phyloP scores from a whole-genome alignment of 352 stramenopile species.

The Discostella stelligera region DNA sequence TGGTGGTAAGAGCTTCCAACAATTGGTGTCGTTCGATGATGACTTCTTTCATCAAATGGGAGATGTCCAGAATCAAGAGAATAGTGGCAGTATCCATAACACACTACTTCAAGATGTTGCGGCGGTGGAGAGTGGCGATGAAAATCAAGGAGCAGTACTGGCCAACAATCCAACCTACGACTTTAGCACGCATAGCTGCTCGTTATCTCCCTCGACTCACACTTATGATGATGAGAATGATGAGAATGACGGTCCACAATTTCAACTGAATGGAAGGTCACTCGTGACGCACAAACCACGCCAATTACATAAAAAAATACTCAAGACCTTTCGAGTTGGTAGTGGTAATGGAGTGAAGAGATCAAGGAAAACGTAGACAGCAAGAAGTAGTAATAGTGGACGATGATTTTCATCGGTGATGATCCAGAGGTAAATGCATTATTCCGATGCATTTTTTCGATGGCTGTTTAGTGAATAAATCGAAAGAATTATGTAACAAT shows the following conservation, averaged over 20 bases:
- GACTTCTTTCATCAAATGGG: neutral
- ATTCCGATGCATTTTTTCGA: too few species aligned
- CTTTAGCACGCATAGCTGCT: conserved; percentile 37
- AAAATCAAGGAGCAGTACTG: neutral
- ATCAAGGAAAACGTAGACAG: neutral
- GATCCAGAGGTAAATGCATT: too few species aligned
- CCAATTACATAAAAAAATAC: conserved; percentile 24
- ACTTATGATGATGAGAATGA: conserved; percentile 7
- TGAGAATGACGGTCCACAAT: neutral
- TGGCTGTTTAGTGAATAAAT: too few species aligned
- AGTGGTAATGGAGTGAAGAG: conserved; percentile 1
- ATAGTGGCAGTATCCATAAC: conserved; percentile 5
- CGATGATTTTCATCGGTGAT: too few species aligned
- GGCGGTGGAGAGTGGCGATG: neutral
- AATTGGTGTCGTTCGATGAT: conserved; percentile 11
- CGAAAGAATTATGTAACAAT: too few species aligned
- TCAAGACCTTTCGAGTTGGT: neutral
- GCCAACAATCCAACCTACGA: conserved; percentile 23
- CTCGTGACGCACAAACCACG: conserved; percentile 31
- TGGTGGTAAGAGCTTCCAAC: conserved; percentile 14
- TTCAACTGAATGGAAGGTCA: neutral
- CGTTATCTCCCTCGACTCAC: conserved; percentile 13
- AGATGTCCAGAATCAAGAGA: conserved; percentile 7
- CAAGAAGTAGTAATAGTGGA: too few species aligned
- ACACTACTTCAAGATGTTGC: conserved; percentile 3